A percentile compares a stretch with the other conserved stretches of the same genome.
phyloP scores from a whole-genome alignment of 768 basidiomycete species.

The Lactifluus pinguis region DNA sequence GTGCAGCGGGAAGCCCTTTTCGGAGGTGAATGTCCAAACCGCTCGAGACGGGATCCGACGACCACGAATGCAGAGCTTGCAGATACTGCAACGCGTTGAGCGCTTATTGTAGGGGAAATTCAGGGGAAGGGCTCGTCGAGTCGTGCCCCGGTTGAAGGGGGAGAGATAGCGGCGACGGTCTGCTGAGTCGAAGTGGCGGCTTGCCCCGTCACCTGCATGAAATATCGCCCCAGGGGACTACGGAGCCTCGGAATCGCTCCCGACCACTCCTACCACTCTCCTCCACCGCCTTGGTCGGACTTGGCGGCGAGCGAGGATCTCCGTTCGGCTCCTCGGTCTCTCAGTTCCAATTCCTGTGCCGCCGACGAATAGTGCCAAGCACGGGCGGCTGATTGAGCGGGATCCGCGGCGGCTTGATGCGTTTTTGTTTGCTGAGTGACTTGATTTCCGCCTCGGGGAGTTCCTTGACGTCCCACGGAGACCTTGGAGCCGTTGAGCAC shows the following conservation, averaged over 20 bases:
- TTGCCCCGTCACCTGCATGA: slow-evolving; percentile 67
- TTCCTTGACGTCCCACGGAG: slow-evolving; percentile 81
- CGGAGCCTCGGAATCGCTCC: slow-evolving; percentile 52
- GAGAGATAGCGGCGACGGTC: slow-evolving; percentile 70
- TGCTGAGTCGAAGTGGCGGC: slow-evolving; percentile 65
- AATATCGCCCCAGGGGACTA: slow-evolving; percentile 62
- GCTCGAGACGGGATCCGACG: slow-evolving; percentile 30
- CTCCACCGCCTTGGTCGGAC: slow-evolving; percentile 20
- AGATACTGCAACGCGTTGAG: slow-evolving; percentile 77
- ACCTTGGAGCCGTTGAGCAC: slow-evolving; percentile 86
- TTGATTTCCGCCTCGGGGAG: slow-evolving; percentile 86
- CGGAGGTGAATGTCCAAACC: slow-evolving; percentile 77
- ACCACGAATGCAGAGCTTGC: slow-evolving; percentile 55
- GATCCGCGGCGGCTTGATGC: slow-evolving; percentile 75
- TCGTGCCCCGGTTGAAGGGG: slow-evolving; percentile 37
- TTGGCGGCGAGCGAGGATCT: slow-evolving; percentile 6
- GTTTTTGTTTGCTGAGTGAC: slow-evolving; percentile 70
- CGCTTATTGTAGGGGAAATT: slow-evolving; percentile 68
- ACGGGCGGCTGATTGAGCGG: slow-evolving; percentile 93
- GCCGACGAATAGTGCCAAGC: slow-evolving; percentile 55
- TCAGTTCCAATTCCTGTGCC: slow-evolving; percentile 65
- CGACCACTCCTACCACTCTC: slow-evolving; percentile 30
- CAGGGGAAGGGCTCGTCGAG: slow-evolving; percentile 43
- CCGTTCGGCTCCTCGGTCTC: slow-evolving; percentile 29
- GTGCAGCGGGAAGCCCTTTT: slow-evolving; percentile 68